A percentile compares a stretch with the other conserved stretches of the same genome.
These are phyloP conservation scores for Trichoderma asperelloides DNA, from an alignment of 495 filamentous ascomycete genomes.

Conservation along the genomic window DNA sequence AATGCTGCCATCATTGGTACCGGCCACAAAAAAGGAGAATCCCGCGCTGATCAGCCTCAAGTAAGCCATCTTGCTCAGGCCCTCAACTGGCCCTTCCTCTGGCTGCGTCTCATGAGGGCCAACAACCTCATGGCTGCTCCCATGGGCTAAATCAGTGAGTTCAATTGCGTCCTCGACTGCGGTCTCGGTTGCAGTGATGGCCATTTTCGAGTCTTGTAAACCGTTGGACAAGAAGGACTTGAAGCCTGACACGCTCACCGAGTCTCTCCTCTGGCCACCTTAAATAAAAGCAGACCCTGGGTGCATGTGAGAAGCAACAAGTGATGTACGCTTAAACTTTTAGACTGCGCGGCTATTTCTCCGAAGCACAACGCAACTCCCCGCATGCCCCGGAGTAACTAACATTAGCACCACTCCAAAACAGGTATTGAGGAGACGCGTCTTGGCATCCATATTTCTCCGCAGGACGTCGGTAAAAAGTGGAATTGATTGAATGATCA, in stretches of 20 bases:
- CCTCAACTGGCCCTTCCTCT: background rate
- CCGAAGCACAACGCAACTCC: background rate
- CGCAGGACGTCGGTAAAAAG: too few species aligned
- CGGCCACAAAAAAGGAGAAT: conserved; percentile 45
- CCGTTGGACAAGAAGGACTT: background rate
- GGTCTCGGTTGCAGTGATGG: background rate
- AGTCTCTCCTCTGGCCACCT: background rate
- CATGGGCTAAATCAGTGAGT: background rate
- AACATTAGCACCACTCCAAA: background rate
- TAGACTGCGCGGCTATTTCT: background rate
- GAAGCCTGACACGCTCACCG: background rate
- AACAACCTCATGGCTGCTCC: background rate
- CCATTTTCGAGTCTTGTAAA: background rate
- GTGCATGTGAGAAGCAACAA: background rate
- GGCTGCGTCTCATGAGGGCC: background rate
- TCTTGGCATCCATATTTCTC: background rate
- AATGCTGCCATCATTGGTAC: conserved; percentile 46
- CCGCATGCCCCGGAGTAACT: background rate
- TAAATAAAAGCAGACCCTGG: background rate
- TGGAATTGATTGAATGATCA: too few species aligned
- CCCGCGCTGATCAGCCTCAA: conserved; percentile 40
- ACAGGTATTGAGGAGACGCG: background rate
- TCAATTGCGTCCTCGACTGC: background rate
- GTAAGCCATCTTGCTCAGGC: background rate
- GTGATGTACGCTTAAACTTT: background rate